Conservation (phyloP, 1,284 basidiomycete genomes). For the Ceratorhiza oryzae-sativae region DNA sequence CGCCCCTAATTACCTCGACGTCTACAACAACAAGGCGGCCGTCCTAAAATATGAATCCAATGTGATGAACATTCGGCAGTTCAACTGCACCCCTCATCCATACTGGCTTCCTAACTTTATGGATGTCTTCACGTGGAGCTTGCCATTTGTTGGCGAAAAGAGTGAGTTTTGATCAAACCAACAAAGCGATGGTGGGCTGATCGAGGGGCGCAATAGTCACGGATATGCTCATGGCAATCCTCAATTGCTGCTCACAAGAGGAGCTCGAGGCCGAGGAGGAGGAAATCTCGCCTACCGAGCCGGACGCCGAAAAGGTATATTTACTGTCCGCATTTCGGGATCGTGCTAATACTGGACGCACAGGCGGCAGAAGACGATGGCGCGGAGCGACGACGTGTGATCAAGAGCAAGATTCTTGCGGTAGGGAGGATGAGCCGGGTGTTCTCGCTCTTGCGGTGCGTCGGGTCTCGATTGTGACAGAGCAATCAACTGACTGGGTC, state of each 20-base stretch:
- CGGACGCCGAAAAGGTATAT: slow-evolving; percentile 48
- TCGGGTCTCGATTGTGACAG: slow-evolving; percentile 43
- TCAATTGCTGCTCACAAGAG: slow-evolving; percentile 94
- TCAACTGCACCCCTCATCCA: slow-evolving; percentile 94
- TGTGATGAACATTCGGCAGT: slow-evolving; percentile 95
- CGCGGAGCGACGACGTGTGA: slow-evolving; percentile 77
- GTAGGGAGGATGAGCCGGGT: slow-evolving; percentile 97
- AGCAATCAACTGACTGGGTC: slow-evolving; percentile 2
- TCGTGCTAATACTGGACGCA: neutral
- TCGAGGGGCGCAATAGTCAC: slow-evolving; percentile 63
- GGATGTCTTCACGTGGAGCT: slow-evolving; percentile 99
- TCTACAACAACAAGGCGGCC: slow-evolving; percentile 96
- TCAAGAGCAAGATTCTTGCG: slow-evolving; percentile 99
- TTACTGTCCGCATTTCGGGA: neutral
- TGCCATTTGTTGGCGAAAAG: slow-evolving; percentile 98
- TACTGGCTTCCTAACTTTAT: slow-evolving; percentile 99
- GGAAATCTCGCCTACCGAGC: slow-evolving; percentile 14
- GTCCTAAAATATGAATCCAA: slow-evolving; percentile 97
- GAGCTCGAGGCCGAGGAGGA: slow-evolving; percentile 85
- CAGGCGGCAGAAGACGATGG: slow-evolving; percentile 57
- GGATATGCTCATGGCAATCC: slow-evolving; percentile 94
- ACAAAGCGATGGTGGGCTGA: neutral
- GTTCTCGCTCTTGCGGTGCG: slow-evolving; percentile 91
- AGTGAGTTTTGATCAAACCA: slow-evolving; percentile 61
- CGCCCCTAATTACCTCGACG: slow-evolving; percentile 94